Evolutionary conservation across 2,329 filamentous ascomycete genomes (phyloP).

Genomic region (Fusarium aywerte): DNA sequence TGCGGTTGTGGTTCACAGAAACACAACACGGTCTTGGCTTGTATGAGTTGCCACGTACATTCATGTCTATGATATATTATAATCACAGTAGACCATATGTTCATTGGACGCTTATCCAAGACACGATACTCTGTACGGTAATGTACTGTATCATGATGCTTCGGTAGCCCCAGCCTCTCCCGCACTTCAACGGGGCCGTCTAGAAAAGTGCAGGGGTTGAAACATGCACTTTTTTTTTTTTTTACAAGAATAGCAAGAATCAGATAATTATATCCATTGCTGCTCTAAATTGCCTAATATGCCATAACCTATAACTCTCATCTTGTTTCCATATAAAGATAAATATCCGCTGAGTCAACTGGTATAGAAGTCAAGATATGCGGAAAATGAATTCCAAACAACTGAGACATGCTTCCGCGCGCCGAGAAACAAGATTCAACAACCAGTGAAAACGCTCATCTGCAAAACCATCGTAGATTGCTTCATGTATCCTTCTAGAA

Average conservation of each 20-base stretch:
- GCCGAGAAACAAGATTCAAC: not conserved
- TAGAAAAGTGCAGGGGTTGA: constrained; percentile 17
- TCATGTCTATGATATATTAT: not conserved
- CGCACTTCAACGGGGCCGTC: constrained; percentile 15
- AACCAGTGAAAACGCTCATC: constrained; percentile 13
- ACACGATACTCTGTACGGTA: not conserved
- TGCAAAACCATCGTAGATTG: constrained; percentile 15
- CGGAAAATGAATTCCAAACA: constrained; percentile 1
- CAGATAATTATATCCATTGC: not conserved
- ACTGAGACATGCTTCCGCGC: constrained; percentile 29
- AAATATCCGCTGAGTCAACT: constrained; percentile 6
- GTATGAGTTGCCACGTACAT: not conserved
- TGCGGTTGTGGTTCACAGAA: not conserved
- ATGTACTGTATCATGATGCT: not conserved
- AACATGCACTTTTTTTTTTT: constrained; percentile 34
- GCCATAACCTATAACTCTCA: not conserved
- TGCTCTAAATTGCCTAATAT: no score
- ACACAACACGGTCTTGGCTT: not conserved
- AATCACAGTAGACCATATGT: not conserved
- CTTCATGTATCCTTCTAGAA: constrained; percentile 31
- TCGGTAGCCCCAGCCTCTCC: constrained; percentile 29
- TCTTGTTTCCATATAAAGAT: constrained; percentile 19
- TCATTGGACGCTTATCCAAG: not conserved
- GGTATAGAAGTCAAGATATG: not conserved
- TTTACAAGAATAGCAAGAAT: constrained; percentile 23